Conservation (phyloP, 768 basidiomycete genomes). For the Auricularia heimuer region DNA sequence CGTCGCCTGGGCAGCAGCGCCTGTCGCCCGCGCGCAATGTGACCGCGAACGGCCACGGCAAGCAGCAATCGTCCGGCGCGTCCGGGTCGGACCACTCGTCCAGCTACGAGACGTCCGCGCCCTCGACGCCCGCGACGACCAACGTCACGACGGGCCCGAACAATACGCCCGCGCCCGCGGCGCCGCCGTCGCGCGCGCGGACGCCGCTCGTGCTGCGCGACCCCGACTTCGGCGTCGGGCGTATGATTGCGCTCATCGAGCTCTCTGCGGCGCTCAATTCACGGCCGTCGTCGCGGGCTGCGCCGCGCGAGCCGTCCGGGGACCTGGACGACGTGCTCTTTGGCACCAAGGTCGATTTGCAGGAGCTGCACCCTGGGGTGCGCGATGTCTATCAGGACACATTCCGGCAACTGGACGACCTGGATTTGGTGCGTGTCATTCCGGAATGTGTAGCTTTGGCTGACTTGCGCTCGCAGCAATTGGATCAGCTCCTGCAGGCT, state of each 20-base stretch:
- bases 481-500: neutral
- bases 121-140: neutral
- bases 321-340: slow-evolving; percentile 68
- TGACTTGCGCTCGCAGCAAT: neutral
- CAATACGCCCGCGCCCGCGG: neutral
- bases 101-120: neutral
- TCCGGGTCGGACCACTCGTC: neutral
- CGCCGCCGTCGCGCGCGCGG: neutral
- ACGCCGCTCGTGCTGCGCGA: slow-evolving; percentile 4
- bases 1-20: neutral
- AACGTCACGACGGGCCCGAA: neutral
- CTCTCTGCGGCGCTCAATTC: slow-evolving; percentile 31
- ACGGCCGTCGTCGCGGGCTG: slow-evolving; percentile 1
- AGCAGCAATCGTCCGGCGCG: neutral
- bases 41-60: neutral
- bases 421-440: slow-evolving; percentile 52
- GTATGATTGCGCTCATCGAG: slow-evolving; percentile 86
- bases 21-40: neutral
- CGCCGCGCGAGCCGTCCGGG: slow-evolving; percentile 33
- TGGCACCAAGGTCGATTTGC: slow-evolving; percentile 50
- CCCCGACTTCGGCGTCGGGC: slow-evolving; percentile 67
- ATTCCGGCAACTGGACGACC: slow-evolving; percentile 67
- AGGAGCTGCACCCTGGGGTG: slow-evolving; percentile 58
- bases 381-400: slow-evolving; percentile 60
- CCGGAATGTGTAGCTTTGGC: neutral